Conservation (phyloP, 2,329 filamentous ascomycete genomes). For the Simplicillium aogashimaense region DNA sequence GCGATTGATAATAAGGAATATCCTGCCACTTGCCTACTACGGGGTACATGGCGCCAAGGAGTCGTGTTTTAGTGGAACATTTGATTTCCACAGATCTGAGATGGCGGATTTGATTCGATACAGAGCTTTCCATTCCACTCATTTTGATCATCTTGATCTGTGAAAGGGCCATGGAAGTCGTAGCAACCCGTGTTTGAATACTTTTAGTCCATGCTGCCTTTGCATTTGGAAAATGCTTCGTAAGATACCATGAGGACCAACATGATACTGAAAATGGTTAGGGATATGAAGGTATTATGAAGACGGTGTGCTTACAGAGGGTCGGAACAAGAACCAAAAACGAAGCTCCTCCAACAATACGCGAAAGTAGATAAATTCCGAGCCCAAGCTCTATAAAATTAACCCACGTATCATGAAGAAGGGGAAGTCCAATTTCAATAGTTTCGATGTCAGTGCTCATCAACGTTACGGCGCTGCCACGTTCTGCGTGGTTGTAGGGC, state of each 20-base stretch:
- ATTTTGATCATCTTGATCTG: constrained; percentile 25
- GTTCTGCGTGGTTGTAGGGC: no score
- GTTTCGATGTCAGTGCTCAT: constrained; percentile 34
- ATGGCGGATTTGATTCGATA: constrained; percentile 6
- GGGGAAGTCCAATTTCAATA: constrained; percentile 13
- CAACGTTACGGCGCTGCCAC: no score
- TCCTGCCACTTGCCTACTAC: constrained; percentile 7
- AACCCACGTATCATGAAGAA: constrained; percentile 23
- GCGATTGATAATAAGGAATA: constrained; percentile 2
- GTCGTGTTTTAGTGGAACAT: no score
- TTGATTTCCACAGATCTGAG: neutral
- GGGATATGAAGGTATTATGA: no score
- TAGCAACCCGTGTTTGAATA: constrained; percentile 18
- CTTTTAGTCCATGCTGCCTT: constrained; percentile 15
- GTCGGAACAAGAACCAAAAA: no score
- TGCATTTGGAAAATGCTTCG: no score
- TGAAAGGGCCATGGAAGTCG: constrained; percentile 17
- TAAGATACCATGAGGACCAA: no score
- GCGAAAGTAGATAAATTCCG: constrained; percentile 13
- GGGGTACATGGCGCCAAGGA: no score
- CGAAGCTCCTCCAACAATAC: neutral
- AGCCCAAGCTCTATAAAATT: constrained; percentile 16
- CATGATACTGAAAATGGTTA: no score
- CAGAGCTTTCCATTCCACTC: constrained; percentile 15
- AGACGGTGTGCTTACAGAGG: no score